These are phyloP conservation scores for Pythium rhizo-oryzae DNA, from an alignment of 352 stramenopile species.

Conservation along the genomic window DNA sequence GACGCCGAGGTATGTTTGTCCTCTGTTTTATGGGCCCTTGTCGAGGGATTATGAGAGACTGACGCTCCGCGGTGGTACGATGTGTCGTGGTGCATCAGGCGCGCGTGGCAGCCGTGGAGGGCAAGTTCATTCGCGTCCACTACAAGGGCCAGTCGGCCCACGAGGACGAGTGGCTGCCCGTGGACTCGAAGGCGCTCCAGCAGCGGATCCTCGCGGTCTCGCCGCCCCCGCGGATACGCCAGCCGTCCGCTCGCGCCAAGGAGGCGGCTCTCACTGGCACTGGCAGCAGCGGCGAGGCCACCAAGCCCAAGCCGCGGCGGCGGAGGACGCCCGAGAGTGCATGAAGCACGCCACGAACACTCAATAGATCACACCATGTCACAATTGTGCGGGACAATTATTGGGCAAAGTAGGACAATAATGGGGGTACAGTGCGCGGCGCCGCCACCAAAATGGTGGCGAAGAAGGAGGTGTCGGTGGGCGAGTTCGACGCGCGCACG, in stretches of 20 bases:
- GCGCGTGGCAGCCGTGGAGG: conserved; percentile 65
- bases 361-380: background rate
- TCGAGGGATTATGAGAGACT: too few species aligned
- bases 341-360: background rate
- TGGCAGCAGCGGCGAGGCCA: background rate
- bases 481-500: conserved; percentile 55
- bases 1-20: conserved; percentile 49
- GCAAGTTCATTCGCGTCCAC: conserved; percentile 76
- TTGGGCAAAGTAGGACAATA: background rate
- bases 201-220: conserved; percentile 25
- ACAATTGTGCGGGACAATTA: background rate
- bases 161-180: conserved; percentile 71
- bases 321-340: background rate
- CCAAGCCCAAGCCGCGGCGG: background rate
- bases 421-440: background rate
- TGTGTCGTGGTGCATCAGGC: conserved; percentile 35
- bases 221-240: conserved; percentile 26
- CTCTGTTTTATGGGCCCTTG: background rate
- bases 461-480: conserved; percentile 57
- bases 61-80: background rate
- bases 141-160: conserved; percentile 77
- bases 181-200: conserved; percentile 30
- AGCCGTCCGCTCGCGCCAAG: conserved; percentile 10
- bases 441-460: background rate
- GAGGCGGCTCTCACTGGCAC: background rate